Percentiles rank a stretch among this genome's conserved stretches.
Conservation (phyloP, 2,329 filamentous ascomycete genomes). For the Colletotrichum melonis region DNA sequence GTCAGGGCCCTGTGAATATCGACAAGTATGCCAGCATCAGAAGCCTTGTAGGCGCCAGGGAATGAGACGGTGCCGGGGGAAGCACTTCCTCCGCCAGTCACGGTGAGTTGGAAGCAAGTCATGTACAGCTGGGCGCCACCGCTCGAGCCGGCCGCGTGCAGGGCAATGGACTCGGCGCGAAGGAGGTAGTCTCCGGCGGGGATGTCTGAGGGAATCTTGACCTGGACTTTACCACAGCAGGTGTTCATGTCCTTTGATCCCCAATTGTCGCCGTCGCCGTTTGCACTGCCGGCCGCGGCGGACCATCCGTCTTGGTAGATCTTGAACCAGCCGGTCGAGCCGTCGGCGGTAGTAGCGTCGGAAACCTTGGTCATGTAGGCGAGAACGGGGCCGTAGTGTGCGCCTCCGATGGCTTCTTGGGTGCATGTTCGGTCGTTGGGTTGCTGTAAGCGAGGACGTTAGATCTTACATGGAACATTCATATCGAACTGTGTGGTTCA, state of each 20-base stretch:
- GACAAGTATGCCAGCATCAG: constrained; percentile 57
- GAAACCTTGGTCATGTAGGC: constrained; percentile 61
- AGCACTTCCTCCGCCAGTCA: constrained; percentile 41
- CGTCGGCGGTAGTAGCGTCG: constrained; percentile 56
- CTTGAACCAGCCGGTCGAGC: constrained; percentile 62
- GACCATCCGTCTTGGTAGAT: constrained; percentile 55
- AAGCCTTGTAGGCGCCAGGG: constrained; percentile 33
- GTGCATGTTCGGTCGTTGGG: constrained; percentile 53
- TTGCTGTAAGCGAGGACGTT: constrained; percentile 42
- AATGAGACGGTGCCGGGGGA: constrained; percentile 39
- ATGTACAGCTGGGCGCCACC: constrained; percentile 53
- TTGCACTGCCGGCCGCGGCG: constrained; percentile 43
- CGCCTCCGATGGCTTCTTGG: constrained; percentile 62
- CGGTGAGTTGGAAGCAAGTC: constrained; percentile 42
- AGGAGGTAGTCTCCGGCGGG: constrained; percentile 64
- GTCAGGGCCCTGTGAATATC: constrained; percentile 56
- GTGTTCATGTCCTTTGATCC: constrained; percentile 35
- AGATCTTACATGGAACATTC: not conserved
- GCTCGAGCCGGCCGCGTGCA: constrained; percentile 54
- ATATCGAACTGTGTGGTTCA: too few relatives aligned
- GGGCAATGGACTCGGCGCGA: constrained; percentile 64
- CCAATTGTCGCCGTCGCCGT: constrained; percentile 43
- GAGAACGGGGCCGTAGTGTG: constrained; percentile 62
- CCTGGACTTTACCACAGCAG: constrained; percentile 28
- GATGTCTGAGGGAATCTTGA: constrained; percentile 56